Evolutionary conservation across 495 filamentous ascomycete species (phyloP), one percentile per base, ranked within the genome.

Genomic region (Apodospora peruviana): DNA sequence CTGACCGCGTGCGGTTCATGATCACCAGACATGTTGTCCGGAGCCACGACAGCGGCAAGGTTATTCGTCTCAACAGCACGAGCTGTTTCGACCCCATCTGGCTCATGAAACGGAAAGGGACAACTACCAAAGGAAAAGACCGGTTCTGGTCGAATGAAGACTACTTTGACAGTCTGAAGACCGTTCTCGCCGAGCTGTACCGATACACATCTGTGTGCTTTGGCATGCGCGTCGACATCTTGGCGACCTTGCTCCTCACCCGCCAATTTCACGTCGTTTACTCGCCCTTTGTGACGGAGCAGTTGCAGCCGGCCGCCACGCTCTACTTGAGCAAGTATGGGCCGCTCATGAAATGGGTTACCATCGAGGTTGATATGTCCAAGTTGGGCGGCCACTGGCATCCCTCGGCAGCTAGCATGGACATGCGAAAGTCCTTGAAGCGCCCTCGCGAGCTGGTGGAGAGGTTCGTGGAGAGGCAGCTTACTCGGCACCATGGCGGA

Each of bases 361-460:
- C 56, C 0, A 32, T 68, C 10, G 65, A 68, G 45, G 42, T 68
- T 0, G 62, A 68, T 24, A 39, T 64, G 10, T 55, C 62, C 2
- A 55, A 55, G 27, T 41, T 68, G 17, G 52, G 45, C 2, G 59
- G 59, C 4, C 41, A 55, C 34, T 42, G 40, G 18, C 18, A 49
- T 4, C 56, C 53, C 1, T 39, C 21, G 3, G 57, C 57, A 2
- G 45, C 39, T 3, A 16, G 21, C 2, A 9, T 52, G 34, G 21
- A 58, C 10, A 42, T 56, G 43, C 27, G 22, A 5, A 10, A 21
- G 9, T 46, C 34, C 22, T 19, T 61, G 17, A 10, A 32, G 7
- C 40, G 47, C 4, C 22, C 58, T 3, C 23, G 39, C 2, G 9
- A 24, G 11, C 37, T 58, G 19, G 22, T 67, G 0, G 25, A 44